Base-by-base conservation (phyloP, 2,329 filamentous ascomycete species). In the Pezicula radicicola region DNA sequence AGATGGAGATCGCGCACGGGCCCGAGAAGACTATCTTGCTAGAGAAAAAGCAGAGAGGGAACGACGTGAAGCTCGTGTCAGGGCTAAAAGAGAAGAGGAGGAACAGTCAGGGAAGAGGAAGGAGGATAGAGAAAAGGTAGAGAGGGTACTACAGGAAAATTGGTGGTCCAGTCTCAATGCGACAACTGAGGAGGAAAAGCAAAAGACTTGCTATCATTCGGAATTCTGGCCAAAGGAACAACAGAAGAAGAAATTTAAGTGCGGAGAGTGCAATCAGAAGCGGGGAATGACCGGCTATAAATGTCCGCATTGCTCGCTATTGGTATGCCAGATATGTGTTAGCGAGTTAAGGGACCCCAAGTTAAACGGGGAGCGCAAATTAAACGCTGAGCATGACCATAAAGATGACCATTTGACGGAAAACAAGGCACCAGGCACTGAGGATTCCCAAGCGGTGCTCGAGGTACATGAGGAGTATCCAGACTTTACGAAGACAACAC, bases 231-330 rank as follows among this genome's bases (percentile, higher is more conserved):
- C 55, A 3, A 59, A 55, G 40, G 50, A 55, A 19, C 44, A 51
- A 28, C 42, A 46, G 12, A 56, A 52, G 40, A 50, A 45, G 27
- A 61, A 61, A 46, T 50, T 56, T 19, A 60, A 57, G 39, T 61
- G 59, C 16, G 46, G 28, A 5, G 43, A 10, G 7, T 61, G 58
- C 43, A 43, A 30, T 3, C 50, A 59, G 48, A 59, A 57, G 53
- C 48, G 56, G 6, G 55, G 53, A 5, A 50, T 54, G 46, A 51
- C 41, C 10, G 48, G 39, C 2, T 59, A 50, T 36, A 57, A 50
- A 25, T 61, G 58, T 33, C 58, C 55, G 12, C 43, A 55, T 28
- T 61, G 59, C 28, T 28, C 52, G 10, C 21, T 58, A 33, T 3
- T 51, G 1, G 28, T 50, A 27, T 59, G 56, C 35, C 56, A 60